Evolutionary conservation across 352 stramenopile genomes (phyloP), one percentile per base, ranked within the genome.

Genomic region (Phytophthora parvispora): DNA sequence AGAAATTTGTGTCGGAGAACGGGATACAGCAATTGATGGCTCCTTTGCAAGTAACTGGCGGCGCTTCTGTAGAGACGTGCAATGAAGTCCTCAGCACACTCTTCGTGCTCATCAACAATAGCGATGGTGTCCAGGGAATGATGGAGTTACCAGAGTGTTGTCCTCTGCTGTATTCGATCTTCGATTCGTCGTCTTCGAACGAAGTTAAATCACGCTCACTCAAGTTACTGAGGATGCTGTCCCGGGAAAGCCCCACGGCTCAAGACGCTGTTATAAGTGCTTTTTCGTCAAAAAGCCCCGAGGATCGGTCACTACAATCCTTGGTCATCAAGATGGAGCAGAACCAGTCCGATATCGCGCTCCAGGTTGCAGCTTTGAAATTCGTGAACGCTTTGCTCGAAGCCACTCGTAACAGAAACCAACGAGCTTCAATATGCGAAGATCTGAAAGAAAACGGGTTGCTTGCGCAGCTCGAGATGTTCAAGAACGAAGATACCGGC

Each of bases 321-420:
- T 48, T 92, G 7, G 57, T 74, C 12, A 67, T 48, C 12, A 64
- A 67, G 25, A 68, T 89, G 24, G 29, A 61, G 4, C 55, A 77
- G 7, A 78, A 63, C 40, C 47, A 70, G 16, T 56, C 43, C 3
- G 77, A 90, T 27, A 6, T 64, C 29, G n/a, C 59, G 75, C 31
- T 78, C 13, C 70, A 79, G 34, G 38, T 78, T 28, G 72, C 66
- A 10, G 65, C 79, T 1, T 20, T 91, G 10, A 79, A 72, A 42
- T 91, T 93, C 32, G 12, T 91, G 20, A 88, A 88, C 47, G 50
- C 55, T 0, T 54, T 91, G 5, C 25, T 91, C 20, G 75, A 74
- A 42, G 71, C 64, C 25, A 85, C 71, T 12, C 50, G 72, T 0
- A 64, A 77, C 13, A 36, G 36, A n/a, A 63, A 65, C 0, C 69